A percentile compares a stretch with the other conserved stretches of the same genome.
Conservation (phyloP, 768 basidiomycete species). For the Auriscalpium microsporum region DNA sequence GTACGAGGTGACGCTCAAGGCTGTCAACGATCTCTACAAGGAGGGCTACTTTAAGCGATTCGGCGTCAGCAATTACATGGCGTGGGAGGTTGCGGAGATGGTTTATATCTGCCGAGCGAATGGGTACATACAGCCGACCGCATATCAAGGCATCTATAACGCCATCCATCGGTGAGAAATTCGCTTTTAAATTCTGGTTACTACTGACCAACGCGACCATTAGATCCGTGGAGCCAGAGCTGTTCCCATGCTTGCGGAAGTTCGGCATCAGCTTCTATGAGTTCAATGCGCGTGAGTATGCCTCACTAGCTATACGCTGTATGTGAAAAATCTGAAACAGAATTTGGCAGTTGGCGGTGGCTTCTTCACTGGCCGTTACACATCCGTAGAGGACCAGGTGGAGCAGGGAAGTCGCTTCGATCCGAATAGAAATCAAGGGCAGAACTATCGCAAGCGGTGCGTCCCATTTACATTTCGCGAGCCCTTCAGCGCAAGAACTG, state of each 20-base stretch:
- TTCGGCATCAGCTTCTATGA: slow-evolving; percentile 33
- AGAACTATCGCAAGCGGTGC: slow-evolving; percentile 17
- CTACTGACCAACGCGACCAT: neutral
- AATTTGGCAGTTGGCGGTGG: slow-evolving; percentile 27
- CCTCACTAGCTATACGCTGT: neutral
- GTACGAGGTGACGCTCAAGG: slow-evolving; percentile 38
- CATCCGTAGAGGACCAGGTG: slow-evolving; percentile 27
- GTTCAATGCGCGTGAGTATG: slow-evolving; percentile 32
- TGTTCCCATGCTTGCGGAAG: slow-evolving; percentile 35
- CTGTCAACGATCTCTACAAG: slow-evolving; percentile 39
- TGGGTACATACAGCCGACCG: slow-evolving; percentile 16
- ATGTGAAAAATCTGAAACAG: neutral
- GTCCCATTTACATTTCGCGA: no score
- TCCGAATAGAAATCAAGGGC: slow-evolving; percentile 34
- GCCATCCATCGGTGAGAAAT: slow-evolving; percentile 24
- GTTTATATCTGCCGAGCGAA: slow-evolving; percentile 25
- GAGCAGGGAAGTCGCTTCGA: slow-evolving; percentile 55
- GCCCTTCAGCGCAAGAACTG: neutral
- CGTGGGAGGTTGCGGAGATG: slow-evolving; percentile 40
- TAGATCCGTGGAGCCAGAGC: slow-evolving; percentile 31
- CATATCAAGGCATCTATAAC: slow-evolving; percentile 31
- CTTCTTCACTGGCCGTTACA: slow-evolving; percentile 33
- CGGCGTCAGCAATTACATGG: slow-evolving; percentile 36
- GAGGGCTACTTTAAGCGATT: slow-evolving; percentile 45
- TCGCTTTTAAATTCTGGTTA: neutral